Base-by-base conservation (phyloP, 345 rosid genomes). In the Salix koriyanagi region DNA sequence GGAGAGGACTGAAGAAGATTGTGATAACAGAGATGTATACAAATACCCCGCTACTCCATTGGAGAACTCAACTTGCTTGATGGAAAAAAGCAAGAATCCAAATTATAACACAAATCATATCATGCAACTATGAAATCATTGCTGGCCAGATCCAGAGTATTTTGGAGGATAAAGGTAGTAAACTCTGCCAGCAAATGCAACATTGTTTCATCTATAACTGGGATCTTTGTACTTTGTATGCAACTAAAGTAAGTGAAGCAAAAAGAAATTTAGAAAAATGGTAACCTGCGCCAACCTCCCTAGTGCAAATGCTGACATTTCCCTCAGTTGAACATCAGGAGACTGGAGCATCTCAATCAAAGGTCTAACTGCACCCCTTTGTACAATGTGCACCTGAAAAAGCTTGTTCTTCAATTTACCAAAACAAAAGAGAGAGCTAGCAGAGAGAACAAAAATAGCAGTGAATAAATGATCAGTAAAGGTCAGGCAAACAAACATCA, bases 271-370 rank as follows among this genome's bases (percentile, higher is more conserved):
- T 34, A 10, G 21, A 79, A 16, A 75, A 32, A 76, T 75, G 77
- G 70, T 79, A 76, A 96, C 99, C 99, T 93, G 99, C 8, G 99
- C 99, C 91, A 96, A 85, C 82, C 99, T 90, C 89, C 99, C 99
- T 85, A 96, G 82, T 75, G 99, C 99, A 90, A 96, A 96, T 76
- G 99, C 98, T 4, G 99, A 91, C 99, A 96, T 96, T 87, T 96
- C 99, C 83, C 90, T 91, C 86, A 96, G 84, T 83, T 96, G 99
- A 32, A 93, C 87, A 76, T 96, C 99, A 0, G 86, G 76, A 52
- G 98, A 91, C 81, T 91, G 96, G 69, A 96, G 97, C 99, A 96
- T 93, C 70, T 91, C 98, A 58, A 96, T 92, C 75, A 96, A 84
- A 77, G 99, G 99, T 73, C 86, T 86, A 56, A 96, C 97, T 65